A percentile compares a stretch with the other conserved stretches of the same genome.
Evolutionary conservation across 331 rosid genomes (phyloP).

Genomic region (Malus hybrid): DNA sequence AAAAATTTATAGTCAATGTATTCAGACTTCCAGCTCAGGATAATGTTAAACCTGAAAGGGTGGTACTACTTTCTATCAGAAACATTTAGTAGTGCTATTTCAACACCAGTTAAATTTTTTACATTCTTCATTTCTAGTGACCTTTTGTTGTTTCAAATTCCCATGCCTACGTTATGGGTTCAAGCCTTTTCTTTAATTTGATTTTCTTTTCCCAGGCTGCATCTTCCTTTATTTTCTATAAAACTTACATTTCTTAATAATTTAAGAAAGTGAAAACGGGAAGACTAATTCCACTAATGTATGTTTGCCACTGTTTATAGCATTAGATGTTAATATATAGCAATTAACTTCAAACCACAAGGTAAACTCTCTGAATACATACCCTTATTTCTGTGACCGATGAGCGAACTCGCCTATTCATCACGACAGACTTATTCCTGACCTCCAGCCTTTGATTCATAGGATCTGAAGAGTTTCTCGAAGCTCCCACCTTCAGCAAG

Average conservation of each 20-base stretch:
- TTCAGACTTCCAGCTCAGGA: background rate
- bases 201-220: background rate
- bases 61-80: background rate
- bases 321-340: background rate
- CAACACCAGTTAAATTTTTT: background rate
- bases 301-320: background rate
- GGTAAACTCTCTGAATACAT: constrained; percentile 16
- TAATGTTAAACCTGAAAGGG: background rate
- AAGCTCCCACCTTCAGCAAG: constrained; percentile 50
- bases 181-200: constrained; percentile 8
- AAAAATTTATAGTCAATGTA: background rate
- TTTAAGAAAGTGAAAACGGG: background rate
- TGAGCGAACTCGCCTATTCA: constrained; percentile 62
- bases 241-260: background rate
- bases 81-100: background rate
- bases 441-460: constrained; percentile 53
- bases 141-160: background rate
- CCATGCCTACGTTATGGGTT: background rate
- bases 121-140: background rate
- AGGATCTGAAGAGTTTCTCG: constrained; percentile 40
- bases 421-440: constrained; percentile 44
- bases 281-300: background rate
- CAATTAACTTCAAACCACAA: background rate
- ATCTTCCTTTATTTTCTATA: constrained; percentile 2
- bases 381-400: constrained; percentile 64